phyloP scores from a whole-genome alignment of 305 asterid genomes.

The Stenogyne calaminthoides region DNA sequence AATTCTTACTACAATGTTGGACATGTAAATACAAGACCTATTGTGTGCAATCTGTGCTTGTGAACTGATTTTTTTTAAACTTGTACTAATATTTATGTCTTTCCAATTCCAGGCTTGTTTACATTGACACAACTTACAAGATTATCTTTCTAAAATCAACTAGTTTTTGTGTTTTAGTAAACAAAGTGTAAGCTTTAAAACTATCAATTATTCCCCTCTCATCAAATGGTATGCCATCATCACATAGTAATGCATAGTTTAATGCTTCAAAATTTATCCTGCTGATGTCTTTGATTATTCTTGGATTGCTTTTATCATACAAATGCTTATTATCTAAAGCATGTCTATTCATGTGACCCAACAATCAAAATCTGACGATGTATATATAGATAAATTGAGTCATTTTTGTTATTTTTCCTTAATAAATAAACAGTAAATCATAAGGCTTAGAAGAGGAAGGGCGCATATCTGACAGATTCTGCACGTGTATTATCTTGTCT shows the following conservation, averaged over 20 bases:
- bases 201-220: not conserved
- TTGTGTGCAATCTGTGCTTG: not conserved
- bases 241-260: not conserved
- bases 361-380: too few species aligned
- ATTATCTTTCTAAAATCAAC: not conserved
- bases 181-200: not conserved
- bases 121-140: not conserved
- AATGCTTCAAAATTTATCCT: not conserved
- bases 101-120: not conserved
- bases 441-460: too few species aligned
- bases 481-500: too few species aligned
- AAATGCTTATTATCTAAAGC: too few species aligned
- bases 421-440: too few species aligned
- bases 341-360: too few species aligned
- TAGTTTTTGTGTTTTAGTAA: not conserved
- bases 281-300: not conserved
- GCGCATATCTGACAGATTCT: too few species aligned
- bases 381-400: too few species aligned
- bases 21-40: not conserved
- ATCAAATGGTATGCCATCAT: too few species aligned
- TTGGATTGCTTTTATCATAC: too few species aligned
- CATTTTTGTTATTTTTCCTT: too few species aligned
- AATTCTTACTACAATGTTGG: not conserved
- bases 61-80: not conserved
- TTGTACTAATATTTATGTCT: not conserved